Base-by-base conservation (phyloP, 2,329 filamentous ascomycete genomes). In the Geosmithia flava region DNA sequence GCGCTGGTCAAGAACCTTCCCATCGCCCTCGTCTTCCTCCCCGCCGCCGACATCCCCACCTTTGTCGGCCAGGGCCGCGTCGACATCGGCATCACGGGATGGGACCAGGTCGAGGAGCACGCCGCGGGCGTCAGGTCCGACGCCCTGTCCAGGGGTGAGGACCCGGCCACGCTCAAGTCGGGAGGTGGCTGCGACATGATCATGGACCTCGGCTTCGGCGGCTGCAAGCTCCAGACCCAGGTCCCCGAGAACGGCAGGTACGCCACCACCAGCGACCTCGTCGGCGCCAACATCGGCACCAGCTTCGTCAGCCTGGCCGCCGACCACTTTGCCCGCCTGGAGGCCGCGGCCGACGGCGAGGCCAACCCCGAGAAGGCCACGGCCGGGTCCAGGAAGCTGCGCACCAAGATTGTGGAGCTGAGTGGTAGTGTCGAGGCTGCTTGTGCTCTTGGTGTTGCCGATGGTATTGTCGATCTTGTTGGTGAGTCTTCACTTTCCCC, bases 351-450 rank as follows among this genome's bases (percentile, higher is more conserved):
- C 42, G 69, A 72, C 47, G 60, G 63, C 27, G 64, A 59, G 46
- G 61, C 65, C 27, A 58, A 68, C 23, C 59, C 68, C 23, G 58
- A 56, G 37, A 53, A 58, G 19, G 45, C 57, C 23, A 61, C 64
- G 1, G 60, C 62, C 15, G 60, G 61, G 46, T 83, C 84, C 16
- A 60, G 62, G 47, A 83, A 84, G 63, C 65, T 94, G 56, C 79
- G 75, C 58, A 97, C 93, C 10, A 89, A 88, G 60, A 89, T 98
- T 58, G 87, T 95, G 59, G 94, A 93, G 66, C 78, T 97, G 51
- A 93, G 91, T 54, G 93, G 93, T 16, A 97, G 91, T 73, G 93
- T 98, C 33, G 93, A 98, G 70, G 91, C 93, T 47, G 91, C 93
- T 40, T 98, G 93, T 62, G 91, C 93, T 19, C 72, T 98, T 48